A percentile compares a stretch with the other conserved stretches of the same genome.
Conservation (phyloP, 2,329 filamentous ascomycete species). For the Periconia sp. region DNA sequence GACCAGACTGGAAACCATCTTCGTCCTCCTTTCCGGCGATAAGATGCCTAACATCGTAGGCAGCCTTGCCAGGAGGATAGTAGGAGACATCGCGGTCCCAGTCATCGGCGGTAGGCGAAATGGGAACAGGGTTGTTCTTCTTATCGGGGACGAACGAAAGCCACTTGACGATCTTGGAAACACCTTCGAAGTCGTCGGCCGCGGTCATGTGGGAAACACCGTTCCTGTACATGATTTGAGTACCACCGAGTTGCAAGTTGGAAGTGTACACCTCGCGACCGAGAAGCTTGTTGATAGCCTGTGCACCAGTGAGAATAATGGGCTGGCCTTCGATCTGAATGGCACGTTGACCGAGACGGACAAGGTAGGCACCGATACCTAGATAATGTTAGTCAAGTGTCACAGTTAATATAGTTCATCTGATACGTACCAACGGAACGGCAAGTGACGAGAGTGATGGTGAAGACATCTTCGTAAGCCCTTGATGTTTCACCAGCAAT, state of each 20-base stretch:
- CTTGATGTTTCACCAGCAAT: slow-evolving; percentile 96
- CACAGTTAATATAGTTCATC: not conserved
- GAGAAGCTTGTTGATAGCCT: slow-evolving; percentile 95
- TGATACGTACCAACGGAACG: slow-evolving; percentile 77
- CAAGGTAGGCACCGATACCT: slow-evolving; percentile 97
- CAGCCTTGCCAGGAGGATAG: slow-evolving; percentile 75
- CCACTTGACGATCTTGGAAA: slow-evolving; percentile 97
- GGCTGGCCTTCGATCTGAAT: slow-evolving; percentile 99
- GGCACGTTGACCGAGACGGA: slow-evolving; percentile 95
- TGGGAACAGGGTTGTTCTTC: slow-evolving; percentile 89
- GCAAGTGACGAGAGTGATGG: slow-evolving; percentile 94
- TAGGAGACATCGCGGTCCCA: slow-evolving; percentile 95
- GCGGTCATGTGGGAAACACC: slow-evolving; percentile 99
- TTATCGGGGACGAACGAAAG: slow-evolving; percentile 96
- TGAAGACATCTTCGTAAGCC: slow-evolving; percentile 99
- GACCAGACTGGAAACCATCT: slow-evolving; percentile 82
- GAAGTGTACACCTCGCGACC: slow-evolving; percentile 98
- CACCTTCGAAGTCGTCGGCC: slow-evolving; percentile 94
- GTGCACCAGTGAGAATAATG: slow-evolving; percentile 96
- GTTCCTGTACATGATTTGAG: slow-evolving; percentile 99
- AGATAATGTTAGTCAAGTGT: slow-evolving; percentile 35
- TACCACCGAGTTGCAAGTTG: slow-evolving; percentile 97
- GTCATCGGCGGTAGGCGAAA: slow-evolving; percentile 78
- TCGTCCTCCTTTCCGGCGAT: slow-evolving; percentile 86
- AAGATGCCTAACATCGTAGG: slow-evolving; percentile 92